Base-by-base conservation (phyloP, 208 protist species). In the Acanthamoeba royreba region DNA sequence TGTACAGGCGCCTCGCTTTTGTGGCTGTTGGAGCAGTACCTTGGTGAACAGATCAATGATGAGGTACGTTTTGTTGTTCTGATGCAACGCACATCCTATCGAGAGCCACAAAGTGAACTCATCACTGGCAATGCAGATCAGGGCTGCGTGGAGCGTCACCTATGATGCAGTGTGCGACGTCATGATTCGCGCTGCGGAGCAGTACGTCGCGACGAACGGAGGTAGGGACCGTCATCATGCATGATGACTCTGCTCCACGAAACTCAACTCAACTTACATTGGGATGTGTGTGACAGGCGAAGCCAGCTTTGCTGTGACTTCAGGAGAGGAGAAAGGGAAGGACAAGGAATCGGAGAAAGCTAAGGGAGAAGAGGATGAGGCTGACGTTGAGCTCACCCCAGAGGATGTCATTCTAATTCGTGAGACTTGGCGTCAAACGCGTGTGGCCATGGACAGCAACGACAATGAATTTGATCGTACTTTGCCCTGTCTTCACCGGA, bases 341-440 rank as follows among this genome's bases (percentile, higher is more conserved):
- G 55, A 66, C n/a, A n/a, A n/a, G n/a, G n/a, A n/a, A n/a, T n/a
- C n/a, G n/a, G n/a, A n/a, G n/a, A n/a, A n/a, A n/a, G n/a, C n/a
- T n/a, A n/a, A n/a, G 11, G 4, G 11, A 17, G 55, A 66, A 4
- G 55, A 66, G 55, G 4, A 5, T 4, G 55, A 66, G 11, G 4
- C 33, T 4, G 4, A 5, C 25, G 19, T 9, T 19, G 74, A 85
- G 42, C 74, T 85, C 74, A 85, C 31, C 19, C 22, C 42, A 7
- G 74, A 85, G 74, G 74, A 85, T 19, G 38, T 85, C 25, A 52
- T 85, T n/a, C 74, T 85, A 19, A 85, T 85, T 42, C 74, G 46
- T n/a, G 74, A 85, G 38, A 85, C 74, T 5, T 85, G 74, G 74
- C 42, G 11, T 11, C 28, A 19, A 19, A 85, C 49, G 8, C 74